Evolutionary conservation across 2,329 filamentous ascomycete genomes (phyloP), one percentile per base, ranked within the genome.

Genomic region (Pseudogymnoascus sp.): DNA sequence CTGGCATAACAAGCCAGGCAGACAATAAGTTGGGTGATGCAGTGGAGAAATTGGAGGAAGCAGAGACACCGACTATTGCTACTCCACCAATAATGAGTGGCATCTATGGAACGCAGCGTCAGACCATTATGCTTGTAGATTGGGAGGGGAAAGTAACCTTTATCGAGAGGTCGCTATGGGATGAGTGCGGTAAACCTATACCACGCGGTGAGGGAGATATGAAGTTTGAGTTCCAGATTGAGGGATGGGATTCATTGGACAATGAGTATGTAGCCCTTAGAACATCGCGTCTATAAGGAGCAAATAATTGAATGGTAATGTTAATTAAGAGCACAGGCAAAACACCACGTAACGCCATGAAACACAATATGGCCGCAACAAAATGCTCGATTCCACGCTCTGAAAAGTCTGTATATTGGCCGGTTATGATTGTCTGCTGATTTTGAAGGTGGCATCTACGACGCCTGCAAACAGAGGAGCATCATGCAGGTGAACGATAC

Each of bases 41-140:
- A 2, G 69, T 68, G 4, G 75, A 75, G 4, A 72, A 74, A 62
- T 70, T 68, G 62, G 64, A 68, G 23, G 63, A 64, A 29, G 67
- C 65, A 23, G 68, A 72, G 59, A 73, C 74, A 26, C 77, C 79
- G 1, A 77, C 78, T 14, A 71, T 34, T 67, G 63, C 78, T 73
- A 64, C 68, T 39, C 66, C 69, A 21, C 64, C 77, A 1, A 85
- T 84, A 67, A 81, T 82, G 70, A 82, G 79, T 4, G 85, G 85
- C 1, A 75, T 85, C 67, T 88, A 88, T 68, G 85, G 85, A 3
- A 88, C 85, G 4, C 85, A 88, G 73, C 75, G 85, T 39, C 85
- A 88, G 75, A 87, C 85, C 0, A 75, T 87, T 12, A 73, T 88
- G 12, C 73, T 87, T 51, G 81, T 87, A 5, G 84, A 86, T 68